Percentiles rank a stretch among this genome's conserved stretches.
Evolutionary conservation across 352 stramenopile species (phyloP).

Genomic region (Globisporangium ultimum): DNA sequence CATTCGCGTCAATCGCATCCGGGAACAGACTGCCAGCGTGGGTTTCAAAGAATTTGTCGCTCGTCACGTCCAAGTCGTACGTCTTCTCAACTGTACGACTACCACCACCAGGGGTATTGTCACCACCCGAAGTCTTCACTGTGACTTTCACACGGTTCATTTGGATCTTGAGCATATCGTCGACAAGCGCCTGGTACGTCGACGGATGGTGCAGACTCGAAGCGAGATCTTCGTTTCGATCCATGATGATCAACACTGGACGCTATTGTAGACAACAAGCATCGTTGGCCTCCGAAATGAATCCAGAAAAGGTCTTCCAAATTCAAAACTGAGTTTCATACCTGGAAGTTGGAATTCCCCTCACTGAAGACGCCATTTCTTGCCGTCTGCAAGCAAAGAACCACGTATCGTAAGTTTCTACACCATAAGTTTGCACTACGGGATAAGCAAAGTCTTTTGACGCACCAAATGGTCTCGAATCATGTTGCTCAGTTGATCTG

Average conservation of each 20-base stretch:
- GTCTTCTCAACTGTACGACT: conserved; percentile 49
- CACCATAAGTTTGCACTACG: too few relatives aligned
- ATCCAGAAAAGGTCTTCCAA: too few relatives aligned
- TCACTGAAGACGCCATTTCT: conserved; percentile 71
- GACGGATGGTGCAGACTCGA: conserved; percentile 95
- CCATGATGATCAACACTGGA: conserved; percentile 96
- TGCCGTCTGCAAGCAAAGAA: conserved; percentile 26
- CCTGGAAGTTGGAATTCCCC: conserved; percentile 59
- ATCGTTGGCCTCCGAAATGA: too few relatives aligned
- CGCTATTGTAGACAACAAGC: conserved; percentile 34
- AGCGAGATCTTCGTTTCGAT: conserved; percentile 96
- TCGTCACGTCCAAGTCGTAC: conserved; percentile 81
- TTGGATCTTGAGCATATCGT: conserved; percentile 95
- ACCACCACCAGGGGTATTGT: conserved; percentile 12
- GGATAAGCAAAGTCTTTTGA: background rate
- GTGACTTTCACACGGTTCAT: conserved; percentile 96
- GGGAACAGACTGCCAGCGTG: conserved; percentile 75
- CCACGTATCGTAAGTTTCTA: too few relatives aligned
- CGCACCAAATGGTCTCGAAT: conserved; percentile 75
- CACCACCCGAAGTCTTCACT: conserved; percentile 45
- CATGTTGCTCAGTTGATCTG: conserved; percentile 87
- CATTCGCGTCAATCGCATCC: conserved; percentile 83
- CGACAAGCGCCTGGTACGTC: conserved; percentile 92
- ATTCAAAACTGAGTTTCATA: conserved; percentile 8
- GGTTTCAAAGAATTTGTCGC: conserved; percentile 80